Evolutionary conservation across 2,329 filamentous ascomycete genomes (phyloP), one percentile per base, ranked within the genome.

Genomic region (Sclerotinia nivalis): DNA sequence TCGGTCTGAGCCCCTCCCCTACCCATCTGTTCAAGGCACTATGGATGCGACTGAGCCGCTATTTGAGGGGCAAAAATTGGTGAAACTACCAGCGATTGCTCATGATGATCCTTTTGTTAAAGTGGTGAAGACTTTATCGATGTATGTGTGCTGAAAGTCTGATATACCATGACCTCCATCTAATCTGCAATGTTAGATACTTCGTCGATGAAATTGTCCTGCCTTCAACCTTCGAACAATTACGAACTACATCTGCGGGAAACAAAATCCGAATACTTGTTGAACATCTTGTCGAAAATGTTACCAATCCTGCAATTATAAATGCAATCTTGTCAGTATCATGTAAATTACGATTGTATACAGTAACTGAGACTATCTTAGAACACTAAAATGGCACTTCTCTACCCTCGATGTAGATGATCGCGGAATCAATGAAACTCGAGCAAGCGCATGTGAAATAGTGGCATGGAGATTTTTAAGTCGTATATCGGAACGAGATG

Each of bases 381-480:
- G 91, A 62, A 91, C 90, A 1, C 82, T 93, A 43, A 91, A 91
- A 77, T 92, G 90, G 84, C 91, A 94, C 76, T 95, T 90, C 71
- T 82, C 86, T 34, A 84, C 87, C 18, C 82, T 84, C 47, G 89
- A 91, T 72, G 83, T 80, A 43, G 84, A 85, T 60, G 84, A 91
- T 70, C 87, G 87, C 71, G 88, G 88, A 5, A 81, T 94, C 45
- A 87, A 88, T 70, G 86, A 91, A 70, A 87, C 90, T 20, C 85
- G 91, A 68, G 90, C 90, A 28, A 87, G 88, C 76, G 91, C 90
- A 40, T 94, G 91, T 77, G 92, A 95, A 81, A 91, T 93, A 72
- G 90, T 93, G 20, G 92, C 92, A 50, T 93, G 91, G 90, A 87
- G 91, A 52, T 93, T 93, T 74, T 82, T 94, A 49, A 88, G 88